Evolutionary conservation across 2,329 filamentous ascomycete genomes (phyloP), one percentile per base, ranked within the genome.

Genomic region (Bimuria novae-zelandiae): DNA sequence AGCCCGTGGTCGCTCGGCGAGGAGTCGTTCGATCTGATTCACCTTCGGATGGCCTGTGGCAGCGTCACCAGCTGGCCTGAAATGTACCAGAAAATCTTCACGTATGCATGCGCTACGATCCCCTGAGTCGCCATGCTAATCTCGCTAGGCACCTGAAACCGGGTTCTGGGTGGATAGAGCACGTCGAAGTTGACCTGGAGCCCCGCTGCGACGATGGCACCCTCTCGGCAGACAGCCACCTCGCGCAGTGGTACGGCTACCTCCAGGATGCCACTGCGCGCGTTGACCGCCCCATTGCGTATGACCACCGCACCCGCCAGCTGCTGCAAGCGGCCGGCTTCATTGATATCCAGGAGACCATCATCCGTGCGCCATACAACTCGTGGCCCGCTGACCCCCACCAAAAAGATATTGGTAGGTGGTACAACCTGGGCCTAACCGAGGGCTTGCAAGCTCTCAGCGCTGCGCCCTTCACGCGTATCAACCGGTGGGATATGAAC

Each of bases 101-200:
- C 81, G 83, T 89, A 78, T 64, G 85, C 54, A 33, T 37, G 29
- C 36, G 49, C 55, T 45, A 42, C 36, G 30, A 29, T 12, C 35
- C 33, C 22, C 19, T 37, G 36, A 32, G 30, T 11, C 27, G 33
- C 49, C 30, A 35, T 48, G 56, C 68, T 74, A 65, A 72, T 48
- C 8, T 29, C 12, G n/a, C 43, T 59, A 91, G 88, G 48, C 89
- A 95, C 68, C 80, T 97, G 22, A 86, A 85, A 62, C 90, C 91
- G 1, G 87, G 87, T 1, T 81, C 78, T 35, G 93, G 92, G 49
- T 83, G 82, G 68, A 81, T 97, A 50, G 92, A 97, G 74, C 91
- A 96, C 62, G 84, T 96, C 42, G 93, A 97, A 71, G 88, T 97
- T 49, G 91, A 97, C 73, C 89, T 89, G 73, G 79, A 83, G 42